Base-by-base conservation (phyloP, 2,329 filamentous ascomycete species). In the Arthrobotrys sinensis region DNA sequence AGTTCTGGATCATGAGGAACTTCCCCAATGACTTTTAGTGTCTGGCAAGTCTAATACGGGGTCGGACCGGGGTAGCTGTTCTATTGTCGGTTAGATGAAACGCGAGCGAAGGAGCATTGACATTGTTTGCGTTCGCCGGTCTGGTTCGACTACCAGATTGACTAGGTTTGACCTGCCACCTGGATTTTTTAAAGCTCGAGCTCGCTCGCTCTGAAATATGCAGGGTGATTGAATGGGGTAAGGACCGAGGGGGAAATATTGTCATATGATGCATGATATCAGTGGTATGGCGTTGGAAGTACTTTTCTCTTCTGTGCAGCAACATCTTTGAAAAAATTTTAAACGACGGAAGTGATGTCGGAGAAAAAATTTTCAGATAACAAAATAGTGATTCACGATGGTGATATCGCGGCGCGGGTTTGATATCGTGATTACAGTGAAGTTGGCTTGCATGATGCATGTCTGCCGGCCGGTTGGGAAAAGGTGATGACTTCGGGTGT, bases 191-290 rank as follows among this genome's bases (percentile, higher is more conserved):
- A 19, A 32, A 57, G 43, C 43, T 62, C n/a, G 43, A 55, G 38
- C 40, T 48, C 57, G 53, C 19, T 50, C 46, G 50, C 2, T 68
- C 36, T 65, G 53, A 52, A 50, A 55, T 53, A 43, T 38, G 38
- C 40, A 43, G 50, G 36, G 28, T 45, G 52, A 1, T 11, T 53
- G 34, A 45, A 71, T 69, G 45, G 45, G 67, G 53, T 24, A 63
- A 53, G 21, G 65, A 32, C 14, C 46, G 63, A 38, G 43, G 46
- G 14, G 14, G 28, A 36, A 55, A 52, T 71, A 63, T 53, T 78
- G 75, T 78, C 75, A 78, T 78, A 71, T 78, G 75, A 71, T 78
- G 67, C 67, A 72, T 72, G 75, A 78, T 78, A 68, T 78, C 75
- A 72, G 43, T 7, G 60, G 50, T 46, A 65, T 64, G 45, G 55